Evolutionary conservation across 225 moss, liverwort and hornwort species (phyloP), one percentile per base, ranked within the genome.

Genomic region (Lunularia cruciata): DNA sequence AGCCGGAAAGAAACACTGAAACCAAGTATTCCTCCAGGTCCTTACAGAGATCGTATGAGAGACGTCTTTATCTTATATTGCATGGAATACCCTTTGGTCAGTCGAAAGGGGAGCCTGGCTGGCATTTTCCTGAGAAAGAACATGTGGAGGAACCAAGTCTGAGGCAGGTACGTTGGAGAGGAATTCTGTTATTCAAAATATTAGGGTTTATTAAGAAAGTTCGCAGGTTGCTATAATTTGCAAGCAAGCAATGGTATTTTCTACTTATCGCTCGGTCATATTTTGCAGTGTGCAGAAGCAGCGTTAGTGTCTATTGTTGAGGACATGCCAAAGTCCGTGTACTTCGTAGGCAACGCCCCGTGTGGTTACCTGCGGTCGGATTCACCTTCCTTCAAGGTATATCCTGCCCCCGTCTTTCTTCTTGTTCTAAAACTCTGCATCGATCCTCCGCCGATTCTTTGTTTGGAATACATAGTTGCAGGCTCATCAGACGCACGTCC

Each of bases 111-210:
- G 83, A 86, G 69, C 81, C 86, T 57, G 80, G 77, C 27, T 98
- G 96, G 96, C 89, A 98, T 65, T 98, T 98, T 54, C 92, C 90
- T 30, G 90, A 92, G 67, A 98, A 86, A 74, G 81, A 87, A 70
- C 93, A 92, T 25, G 68, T 76, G 2, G 80, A 88, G 62, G 96
- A 98, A 65, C 89, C 90, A 27, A 87, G 67, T 72, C 76, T 98
- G 69, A 76, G 92, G 62, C 70, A 82, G 92, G 92, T 90, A 72
- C 6, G 51, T 22, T 56, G 55, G 30, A 36, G 14, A 10, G 6
- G 8, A 22, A 37, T 35, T 35, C n/a, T 12, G 32, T 16, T n/a
- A 3, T n/a, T 8, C 10, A 4, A 10, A 30, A 30, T 49, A 26
- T 33, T 25, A 16, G 53, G 40, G 7, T 19, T 26, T 36, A 8